Base-by-base conservation (phyloP, 345 rosid species). In the Citrus reticulata region DNA sequence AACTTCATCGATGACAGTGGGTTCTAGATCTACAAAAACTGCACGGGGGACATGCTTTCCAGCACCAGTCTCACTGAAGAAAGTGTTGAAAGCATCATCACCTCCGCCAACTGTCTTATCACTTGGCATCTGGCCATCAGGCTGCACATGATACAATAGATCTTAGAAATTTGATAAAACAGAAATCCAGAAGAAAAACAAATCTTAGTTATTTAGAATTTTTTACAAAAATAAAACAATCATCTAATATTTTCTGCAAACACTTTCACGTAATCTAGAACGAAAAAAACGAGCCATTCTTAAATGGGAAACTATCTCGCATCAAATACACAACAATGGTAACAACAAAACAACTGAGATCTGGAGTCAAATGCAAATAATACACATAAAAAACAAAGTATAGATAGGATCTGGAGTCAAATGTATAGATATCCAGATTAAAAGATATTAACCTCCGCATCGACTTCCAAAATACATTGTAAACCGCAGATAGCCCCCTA, bases 31-130 rank as follows among this genome's bases (percentile, higher is more conserved):
- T 35, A 86, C 82, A 71, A 84, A 86, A 57, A 84, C 83, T 9
- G 87, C 87, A 29, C 89, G 87, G 34, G 89, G 89, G 10, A 84
- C 89, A 61, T 87, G 89, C 80, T 87, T 85, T 25, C 89, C 89
- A 8, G 89, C 82, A 55, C 86, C 85, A 76, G 89, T 86, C 82
- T 84, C 87, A 54, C 88, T 86, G 69, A 86, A 83, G 80, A 86
- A 86, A 54, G 86, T 86, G 81, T 86, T 86, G 80, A 87, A 87
- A 61, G 89, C 87, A 79, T 87, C 89, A 67, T 83, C 84, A 67
- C 83, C 84, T 76, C 57, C 85, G 4, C 83, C 89, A 1, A 83
- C 46, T 10, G 85, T 83, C 49, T 63, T 81, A 68, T 87, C 89
- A 79, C 89, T 79, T 35, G 85, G 79, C 87, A 84, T 84, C 77